Evolutionary conservation across 2,329 filamentous ascomycete genomes (phyloP), one percentile per base, ranked within the genome.

Genomic region (Ilyonectria destructans): DNA sequence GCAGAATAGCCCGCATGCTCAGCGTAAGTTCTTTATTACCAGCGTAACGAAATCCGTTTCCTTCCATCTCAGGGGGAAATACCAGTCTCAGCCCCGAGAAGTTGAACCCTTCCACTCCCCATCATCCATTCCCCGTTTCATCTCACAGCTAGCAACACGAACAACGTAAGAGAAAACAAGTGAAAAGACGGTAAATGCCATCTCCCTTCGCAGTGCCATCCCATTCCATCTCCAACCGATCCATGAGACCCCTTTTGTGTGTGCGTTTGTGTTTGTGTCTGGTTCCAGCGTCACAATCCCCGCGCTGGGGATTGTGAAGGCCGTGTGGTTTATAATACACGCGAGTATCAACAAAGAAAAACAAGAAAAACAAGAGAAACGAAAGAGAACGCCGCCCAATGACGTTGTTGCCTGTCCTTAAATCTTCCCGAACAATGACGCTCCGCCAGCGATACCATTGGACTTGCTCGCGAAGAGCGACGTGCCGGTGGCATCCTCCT

Each of bases 391-490:
- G 67, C 67, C 67, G 58, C 62, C 67, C 58, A 66, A 62, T 66
- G 58, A 54, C 58, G 52, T 45, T 46, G 40, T 58, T 37, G 19
- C 43, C 40, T 29, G 58, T 51, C 58, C 58, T 65, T 58, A 61
- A 51, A 55, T 51, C 61, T 68, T 31, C n/a, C 49, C 46, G 57
- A 69, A 62, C 46, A 74, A 49, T 23, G 70, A 68, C 6, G 37
- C 26, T 57, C 59, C 56, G 29, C 40, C 37, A 1, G 37, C 48
- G 21, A 62, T 15, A 15, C 61, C 56, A 45, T 65, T 65, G 15
- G 65, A 54, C 64, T 70, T 72, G 35, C 54, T 57, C 33, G 51
- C 63, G 23, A 76, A 75, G 45, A 75, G 70, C 26, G 74, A 75
- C 19, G 68, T 67, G 46, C 63, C 58, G 52, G 64, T 69, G 13